Evolutionary conservation across 2,329 filamentous ascomycete genomes (phyloP).

Genomic region (Lojkania enalia): DNA sequence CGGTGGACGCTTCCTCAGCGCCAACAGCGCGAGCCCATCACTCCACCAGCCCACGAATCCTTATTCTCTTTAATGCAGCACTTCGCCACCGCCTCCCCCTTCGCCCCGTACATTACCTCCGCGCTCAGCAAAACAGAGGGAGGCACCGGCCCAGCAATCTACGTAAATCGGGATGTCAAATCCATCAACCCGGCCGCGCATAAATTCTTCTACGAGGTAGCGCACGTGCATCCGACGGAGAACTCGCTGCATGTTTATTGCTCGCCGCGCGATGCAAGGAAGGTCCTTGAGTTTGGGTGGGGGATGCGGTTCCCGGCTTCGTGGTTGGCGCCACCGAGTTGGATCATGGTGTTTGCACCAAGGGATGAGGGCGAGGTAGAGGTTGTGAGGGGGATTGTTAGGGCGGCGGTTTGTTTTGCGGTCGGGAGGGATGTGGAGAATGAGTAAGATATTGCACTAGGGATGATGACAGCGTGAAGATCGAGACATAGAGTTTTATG

Average conservation of each 20-base stretch:
- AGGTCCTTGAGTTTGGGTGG: slow-evolving; percentile 75
- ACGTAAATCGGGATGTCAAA: slow-evolving; percentile 28
- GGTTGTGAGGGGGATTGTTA: slow-evolving; percentile 69
- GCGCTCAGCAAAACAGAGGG: slow-evolving; percentile 35
- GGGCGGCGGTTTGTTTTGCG: slow-evolving; percentile 71
- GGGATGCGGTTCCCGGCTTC: slow-evolving; percentile 63
- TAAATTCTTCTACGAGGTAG: slow-evolving; percentile 38
- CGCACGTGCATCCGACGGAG: slow-evolving; percentile 75
- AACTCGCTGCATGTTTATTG: slow-evolving; percentile 77
- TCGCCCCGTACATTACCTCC: slow-evolving; percentile 23
- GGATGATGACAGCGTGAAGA: too few relatives aligned
- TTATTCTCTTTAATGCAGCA: slow-evolving; percentile 27
- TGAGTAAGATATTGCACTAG: too few relatives aligned
- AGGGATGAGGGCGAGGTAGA: slow-evolving; percentile 69
- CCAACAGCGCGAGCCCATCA: slow-evolving; percentile 27
- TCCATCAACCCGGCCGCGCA: slow-evolving; percentile 33
- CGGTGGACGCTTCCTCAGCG: slow-evolving; percentile 39
- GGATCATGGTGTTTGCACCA: slow-evolving; percentile 76
- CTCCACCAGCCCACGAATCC: slow-evolving; percentile 17
- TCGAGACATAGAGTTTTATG: too few relatives aligned
- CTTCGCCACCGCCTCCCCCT: slow-evolving; percentile 23
- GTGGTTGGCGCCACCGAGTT: slow-evolving; percentile 36
- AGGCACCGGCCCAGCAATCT: slow-evolving; percentile 36
- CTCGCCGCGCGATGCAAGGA: slow-evolving; percentile 73
- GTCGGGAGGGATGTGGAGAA: slow-evolving; percentile 25